Base-by-base conservation (phyloP, 179 eudicot species). In the Silene noctiflora region DNA sequence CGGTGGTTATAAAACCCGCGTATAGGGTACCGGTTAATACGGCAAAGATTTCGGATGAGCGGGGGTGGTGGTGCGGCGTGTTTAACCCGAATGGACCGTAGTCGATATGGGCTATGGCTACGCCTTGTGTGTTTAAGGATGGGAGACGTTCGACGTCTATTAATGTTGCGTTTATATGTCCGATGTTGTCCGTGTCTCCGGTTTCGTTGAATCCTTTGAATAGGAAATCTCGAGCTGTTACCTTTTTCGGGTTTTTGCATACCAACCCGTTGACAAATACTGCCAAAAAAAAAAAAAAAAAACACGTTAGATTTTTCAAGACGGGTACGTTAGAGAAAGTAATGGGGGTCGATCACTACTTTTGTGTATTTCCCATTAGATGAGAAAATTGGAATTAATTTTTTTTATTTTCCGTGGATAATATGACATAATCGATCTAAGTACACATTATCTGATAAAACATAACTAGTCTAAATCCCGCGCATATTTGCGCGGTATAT, bases 51-150 rank as follows among this genome's bases (percentile, higher is more conserved):
- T 83, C 84, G 0, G 84, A 75, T 4, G 77, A 72, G 10, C 79
- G 77, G 21, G 82, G 84, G 69, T 82, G 84, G 6, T 31, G 55
- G 46, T 82, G 81, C 1, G 79, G 79, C 0, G 82, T 77, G 76
- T 75, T 82, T 29, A 76, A 27, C 2, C 83, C 85, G 12, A 7
- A 59, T 2, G 85, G 80, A 4, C 76, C 85, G 29, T 59, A 79
- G 64, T 83, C 85, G 4, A 79, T 46, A 6, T 82, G 78, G 19
- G 78, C 83, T 27, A 79, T 68, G 44, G 85, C 58, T 0, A 83
- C 61, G 1, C 85, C 85, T n/a, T 44, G 80, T 11, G 83, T 83
- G 80, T 83, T 83, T 9, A 79, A 73, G 0, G 78, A 56, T 0
- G 79, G 79, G 29, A 77, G 46, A 17, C 5, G 46, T 6, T 3